These are phyloP conservation scores for Microsporum canis DNA, from an alignment of 2,329 filamentous ascomycete species.

Conservation along the genomic window DNA sequence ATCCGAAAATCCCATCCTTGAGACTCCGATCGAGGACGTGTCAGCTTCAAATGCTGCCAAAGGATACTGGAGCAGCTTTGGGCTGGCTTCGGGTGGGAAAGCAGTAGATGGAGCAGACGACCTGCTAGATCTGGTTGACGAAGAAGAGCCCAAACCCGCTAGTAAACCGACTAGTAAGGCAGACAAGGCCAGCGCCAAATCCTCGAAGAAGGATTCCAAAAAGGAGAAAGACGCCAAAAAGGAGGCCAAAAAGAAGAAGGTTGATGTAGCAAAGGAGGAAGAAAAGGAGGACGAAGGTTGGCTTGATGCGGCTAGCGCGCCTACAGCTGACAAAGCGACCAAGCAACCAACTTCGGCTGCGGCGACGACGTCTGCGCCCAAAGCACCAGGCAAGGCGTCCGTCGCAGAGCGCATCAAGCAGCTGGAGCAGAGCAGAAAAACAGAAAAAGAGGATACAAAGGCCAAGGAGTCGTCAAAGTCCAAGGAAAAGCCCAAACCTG, in stretches of 20 bases:
- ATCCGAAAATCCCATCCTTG: conserved; percentile 24
- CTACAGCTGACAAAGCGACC: conserved; percentile 26
- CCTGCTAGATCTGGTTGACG: not conserved
- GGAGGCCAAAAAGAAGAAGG: not conserved
- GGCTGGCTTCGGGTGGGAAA: conserved; percentile 30
- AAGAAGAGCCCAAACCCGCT: conserved; percentile 1
- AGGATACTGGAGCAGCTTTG: conserved; percentile 36
- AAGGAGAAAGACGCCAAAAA: not conserved
- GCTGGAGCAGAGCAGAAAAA: conserved; percentile 33
- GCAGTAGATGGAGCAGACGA: conserved; percentile 10
- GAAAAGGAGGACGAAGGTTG: conserved; percentile 8
- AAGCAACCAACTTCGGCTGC: conserved; percentile 30
- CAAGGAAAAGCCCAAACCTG: conserved; percentile 25
- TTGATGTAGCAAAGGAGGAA: not conserved
- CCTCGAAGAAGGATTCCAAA: not conserved
- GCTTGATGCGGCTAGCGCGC: conserved; percentile 1
- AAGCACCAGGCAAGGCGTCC: conserved; percentile 34
- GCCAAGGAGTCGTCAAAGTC: conserved; percentile 28
- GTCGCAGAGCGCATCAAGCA: conserved; percentile 45
- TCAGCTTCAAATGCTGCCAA: conserved; percentile 1
- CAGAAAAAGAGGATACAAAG: conserved; percentile 29
- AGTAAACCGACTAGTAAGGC: conserved; percentile 4
- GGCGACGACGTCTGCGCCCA: conserved; percentile 27
- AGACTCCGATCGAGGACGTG: conserved; percentile 26
- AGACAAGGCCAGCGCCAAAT: not conserved